Base-by-base conservation (phyloP, 192 early-diverging fungal species). In the Coemansia sp. region DNA sequence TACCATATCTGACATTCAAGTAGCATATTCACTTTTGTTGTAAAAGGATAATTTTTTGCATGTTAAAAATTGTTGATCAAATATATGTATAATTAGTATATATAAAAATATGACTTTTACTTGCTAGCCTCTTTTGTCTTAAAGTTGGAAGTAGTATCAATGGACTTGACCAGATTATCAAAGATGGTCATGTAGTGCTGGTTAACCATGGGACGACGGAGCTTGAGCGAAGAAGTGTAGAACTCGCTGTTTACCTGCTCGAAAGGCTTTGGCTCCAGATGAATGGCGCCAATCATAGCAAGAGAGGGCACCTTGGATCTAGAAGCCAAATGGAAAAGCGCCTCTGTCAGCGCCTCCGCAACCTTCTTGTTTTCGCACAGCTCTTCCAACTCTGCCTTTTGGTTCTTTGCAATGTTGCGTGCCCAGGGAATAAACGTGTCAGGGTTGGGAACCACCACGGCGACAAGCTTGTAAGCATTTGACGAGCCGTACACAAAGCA, bases 401-500 rank as follows among this genome's bases (percentile, higher is more conserved):
- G 37, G 15, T 20, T 54, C 14, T 61, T 32, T 38, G 17, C 11
- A 38, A 56, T 63, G 14, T 58, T 35, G 12, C 34, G 55, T 57
- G 85, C 87, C 52, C 82, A 79, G 4, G 73, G 72, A 43, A 81
- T 22, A 54, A 88, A 84, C 7, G 68, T 71, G 51, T 85, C 87
- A 9, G 78, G 84, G 53, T 89, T 87, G 1, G 88, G 88, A 5
- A 88, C 71, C 17, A 84, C 60, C 3, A 90, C 61, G n/a, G 72
- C 81, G 33, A 88, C 86, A 8, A 90, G 66, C 9, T 66, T 75
- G 38, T 43, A 65, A 39, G 81, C 68, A 20, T 87, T 58, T 1
- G 81, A 76, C 51, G 89, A 85, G 45, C 88, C 87, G 38, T 87
- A 75, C 4, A 90, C 74, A 65, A 78, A 88, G 39, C 86, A 76